Percentiles rank a stretch among this genome's conserved stretches.
These are phyloP conservation scores for Populus ilicifolia DNA, from an alignment of 345 rosid genomes.

Conservation along the genomic window DNA sequence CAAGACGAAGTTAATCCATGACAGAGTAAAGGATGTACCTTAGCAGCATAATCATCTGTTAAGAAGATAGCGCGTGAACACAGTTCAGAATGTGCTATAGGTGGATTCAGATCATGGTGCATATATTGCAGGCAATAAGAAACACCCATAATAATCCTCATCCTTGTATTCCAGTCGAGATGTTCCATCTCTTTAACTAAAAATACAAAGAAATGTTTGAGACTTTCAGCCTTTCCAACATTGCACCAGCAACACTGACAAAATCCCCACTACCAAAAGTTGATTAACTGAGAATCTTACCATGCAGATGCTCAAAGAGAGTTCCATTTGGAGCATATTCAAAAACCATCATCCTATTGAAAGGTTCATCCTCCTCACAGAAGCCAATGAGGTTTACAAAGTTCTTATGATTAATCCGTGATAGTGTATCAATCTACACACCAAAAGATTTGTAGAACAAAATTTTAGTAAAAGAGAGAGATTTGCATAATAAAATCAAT, in stretches of 20 bases:
- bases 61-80: conserved; percentile 44
- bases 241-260: background rate
- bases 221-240: conserved; percentile 12
- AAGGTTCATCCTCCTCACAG: conserved; percentile 85
- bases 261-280: background rate
- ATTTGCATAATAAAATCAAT: background rate
- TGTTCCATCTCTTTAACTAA: conserved; percentile 83
- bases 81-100: conserved; percentile 49
- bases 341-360: conserved; percentile 94
- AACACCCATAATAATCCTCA: conserved; percentile 82
- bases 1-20: background rate
- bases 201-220: conserved; percentile 17
- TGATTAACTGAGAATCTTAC: conserved; percentile 35
- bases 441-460: background rate
- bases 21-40: conserved; percentile 41
- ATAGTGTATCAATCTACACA: conserved; percentile 63
- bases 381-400: conserved; percentile 84
- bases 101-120: conserved; percentile 88
- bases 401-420: conserved; percentile 87
- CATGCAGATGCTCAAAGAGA: conserved; percentile 82
- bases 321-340: conserved; percentile 95
- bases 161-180: conserved; percentile 85
- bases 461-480: background rate
- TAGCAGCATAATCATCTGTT: conserved; percentile 92
- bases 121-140: conserved; percentile 89